These are phyloP conservation scores for Candida odintsovae DNA, from an alignment of 805 yeast genomes.

Conservation along the genomic window DNA sequence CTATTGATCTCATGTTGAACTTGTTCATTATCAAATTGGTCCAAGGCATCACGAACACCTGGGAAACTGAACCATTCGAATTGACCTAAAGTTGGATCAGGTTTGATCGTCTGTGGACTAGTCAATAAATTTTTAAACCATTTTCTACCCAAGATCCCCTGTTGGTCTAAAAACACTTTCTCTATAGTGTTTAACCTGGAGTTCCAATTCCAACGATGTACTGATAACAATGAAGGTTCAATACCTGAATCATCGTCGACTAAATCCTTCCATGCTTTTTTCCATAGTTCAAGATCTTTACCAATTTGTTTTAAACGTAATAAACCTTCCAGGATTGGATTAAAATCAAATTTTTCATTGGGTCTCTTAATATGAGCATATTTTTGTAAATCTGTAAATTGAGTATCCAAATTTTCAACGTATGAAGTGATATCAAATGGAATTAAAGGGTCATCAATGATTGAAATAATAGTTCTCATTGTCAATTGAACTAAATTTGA, in stretches of 20 bases:
- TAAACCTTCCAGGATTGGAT: conserved; percentile 25
- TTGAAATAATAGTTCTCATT: conserved; percentile 44
- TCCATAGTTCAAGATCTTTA: conserved; percentile 48
- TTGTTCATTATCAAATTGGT: conserved; percentile 37
- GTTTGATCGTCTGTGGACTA: conserved; percentile 63
- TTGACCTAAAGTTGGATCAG: conserved; percentile 34
- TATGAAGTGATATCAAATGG: conserved; percentile 56
- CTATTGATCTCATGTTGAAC: conserved; percentile 51
- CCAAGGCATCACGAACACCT: conserved; percentile 62
- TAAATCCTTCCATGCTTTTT: conserved; percentile 56
- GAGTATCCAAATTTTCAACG: conserved; percentile 37
- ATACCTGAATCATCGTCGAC: conserved; percentile 47
- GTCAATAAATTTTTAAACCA: conserved; percentile 64
- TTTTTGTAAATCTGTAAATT: conserved; percentile 40
- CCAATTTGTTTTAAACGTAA: conserved; percentile 39
- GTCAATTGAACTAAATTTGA: conserved; percentile 49
- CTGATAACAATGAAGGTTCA: conserved; percentile 69
- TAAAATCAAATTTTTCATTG: conserved; percentile 22
- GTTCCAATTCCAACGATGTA: conserved; percentile 79
- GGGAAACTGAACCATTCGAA: conserved; percentile 69
- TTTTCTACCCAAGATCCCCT: conserved; percentile 41
- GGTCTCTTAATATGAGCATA: conserved; percentile 27
- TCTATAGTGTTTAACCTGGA: conserved; percentile 54
- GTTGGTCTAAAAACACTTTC: conserved; percentile 41
- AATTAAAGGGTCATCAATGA: conserved; percentile 72